Conservation (phyloP, 441 rosid species). For the Theobroma grandiflorum region DNA sequence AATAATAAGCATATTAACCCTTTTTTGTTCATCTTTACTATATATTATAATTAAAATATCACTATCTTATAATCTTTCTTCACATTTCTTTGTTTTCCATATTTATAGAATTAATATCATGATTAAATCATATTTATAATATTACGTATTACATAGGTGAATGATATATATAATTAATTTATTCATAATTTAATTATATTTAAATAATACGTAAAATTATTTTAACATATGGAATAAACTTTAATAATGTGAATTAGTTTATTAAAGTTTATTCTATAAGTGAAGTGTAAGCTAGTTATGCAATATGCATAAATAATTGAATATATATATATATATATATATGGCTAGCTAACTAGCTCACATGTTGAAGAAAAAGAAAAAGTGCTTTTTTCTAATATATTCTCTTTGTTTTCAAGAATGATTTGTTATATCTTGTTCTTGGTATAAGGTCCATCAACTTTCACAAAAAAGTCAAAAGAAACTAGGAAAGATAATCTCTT, state of each 20-base stretch:
- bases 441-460: neutral
- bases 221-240: no score
- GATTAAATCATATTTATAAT: no score
- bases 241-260: neutral
- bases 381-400: constrained; percentile 3
- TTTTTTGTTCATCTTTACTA: neutral
- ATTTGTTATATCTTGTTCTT: neutral
- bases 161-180: no score
- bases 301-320: neutral
- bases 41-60: neutral
- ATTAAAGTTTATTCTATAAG: neutral
- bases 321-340: neutral
- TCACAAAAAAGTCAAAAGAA: neutral
- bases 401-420: neutral
- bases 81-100: no score
- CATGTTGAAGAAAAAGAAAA: neutral
- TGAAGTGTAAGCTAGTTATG: neutral
- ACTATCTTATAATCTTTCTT: no score
- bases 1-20: no score
- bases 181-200: no score
- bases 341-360: neutral
- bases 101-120: no score
- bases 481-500: neutral
- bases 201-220: no score
- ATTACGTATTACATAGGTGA: no score